Conservation (phyloP, 768 basidiomycete genomes). For the Mycena rosella region DNA sequence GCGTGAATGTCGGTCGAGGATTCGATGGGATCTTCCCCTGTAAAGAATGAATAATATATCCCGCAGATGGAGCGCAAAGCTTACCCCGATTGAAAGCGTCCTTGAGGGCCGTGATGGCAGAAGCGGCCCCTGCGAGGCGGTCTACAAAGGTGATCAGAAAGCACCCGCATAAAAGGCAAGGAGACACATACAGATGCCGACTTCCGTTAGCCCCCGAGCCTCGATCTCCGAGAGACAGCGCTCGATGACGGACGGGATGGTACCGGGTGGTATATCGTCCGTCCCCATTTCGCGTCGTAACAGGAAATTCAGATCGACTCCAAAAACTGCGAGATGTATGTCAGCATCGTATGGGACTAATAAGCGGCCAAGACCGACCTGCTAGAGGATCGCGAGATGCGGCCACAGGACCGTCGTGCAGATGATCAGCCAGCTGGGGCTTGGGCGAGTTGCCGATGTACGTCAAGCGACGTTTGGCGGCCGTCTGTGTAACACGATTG, state of each 20-base stretch:
- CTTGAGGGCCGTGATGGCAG: constrained; percentile 75
- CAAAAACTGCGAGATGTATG: constrained; percentile 67
- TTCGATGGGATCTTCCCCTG: constrained; percentile 74
- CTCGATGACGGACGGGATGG: constrained; percentile 75
- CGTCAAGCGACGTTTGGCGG: constrained; percentile 83
- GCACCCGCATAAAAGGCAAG: not conserved
- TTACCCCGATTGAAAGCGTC: constrained; percentile 82
- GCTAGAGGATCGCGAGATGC: constrained; percentile 80
- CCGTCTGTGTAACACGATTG: constrained; percentile 75
- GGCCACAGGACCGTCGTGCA: constrained; percentile 69
- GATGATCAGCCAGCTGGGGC: constrained; percentile 79
- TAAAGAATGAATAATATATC: constrained; percentile 12
- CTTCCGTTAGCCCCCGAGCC: constrained; percentile 79
- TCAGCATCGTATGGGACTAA: constrained; percentile 20
- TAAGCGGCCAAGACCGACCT: constrained; percentile 58
- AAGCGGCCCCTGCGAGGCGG: constrained; percentile 84
- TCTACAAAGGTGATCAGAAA: constrained; percentile 55
- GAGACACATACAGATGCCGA: constrained; percentile 86
- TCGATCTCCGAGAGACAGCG: constrained; percentile 80
- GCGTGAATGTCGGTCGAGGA: constrained; percentile 81
- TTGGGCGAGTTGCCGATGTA: constrained; percentile 81
- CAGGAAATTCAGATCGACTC: constrained; percentile 79
- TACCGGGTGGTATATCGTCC: constrained; percentile 63
- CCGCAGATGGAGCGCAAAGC: constrained; percentile 5
- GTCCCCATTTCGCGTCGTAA: constrained; percentile 73